These are phyloP conservation scores for Podila epicladia DNA, from an alignment of 192 early-diverging fungal genomes.

Conservation along the genomic window DNA sequence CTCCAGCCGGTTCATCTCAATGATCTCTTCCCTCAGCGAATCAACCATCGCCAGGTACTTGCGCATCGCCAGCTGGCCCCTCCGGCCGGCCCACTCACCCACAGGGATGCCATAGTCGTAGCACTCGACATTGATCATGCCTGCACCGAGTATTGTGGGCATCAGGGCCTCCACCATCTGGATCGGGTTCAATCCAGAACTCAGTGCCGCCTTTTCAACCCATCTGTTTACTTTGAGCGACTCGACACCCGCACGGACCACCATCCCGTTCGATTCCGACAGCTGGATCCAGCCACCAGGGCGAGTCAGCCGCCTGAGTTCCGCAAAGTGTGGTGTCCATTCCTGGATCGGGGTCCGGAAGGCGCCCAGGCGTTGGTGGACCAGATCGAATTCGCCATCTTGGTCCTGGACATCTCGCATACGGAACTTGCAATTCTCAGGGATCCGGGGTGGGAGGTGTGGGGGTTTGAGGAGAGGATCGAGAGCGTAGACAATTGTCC, in stretches of 20 bases:
- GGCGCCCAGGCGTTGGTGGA: slow-evolving; percentile 41
- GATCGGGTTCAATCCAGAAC: slow-evolving; percentile 39
- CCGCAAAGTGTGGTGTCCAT: slow-evolving; percentile 52
- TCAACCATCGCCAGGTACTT: slow-evolving; percentile 46
- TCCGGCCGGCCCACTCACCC: slow-evolving; percentile 37
- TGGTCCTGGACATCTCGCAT: slow-evolving; percentile 41
- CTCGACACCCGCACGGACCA: slow-evolving; percentile 35
- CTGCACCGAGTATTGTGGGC: slow-evolving; percentile 45
- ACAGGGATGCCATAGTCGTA: slow-evolving; percentile 48
- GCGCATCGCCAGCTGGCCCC: slow-evolving; percentile 43
- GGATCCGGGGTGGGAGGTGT: slow-evolving; percentile 25
- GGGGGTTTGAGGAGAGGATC: slow-evolving; percentile 22
- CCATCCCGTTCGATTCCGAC: slow-evolving; percentile 35
- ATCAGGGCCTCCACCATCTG: slow-evolving; percentile 46
- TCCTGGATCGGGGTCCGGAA: slow-evolving; percentile 43
- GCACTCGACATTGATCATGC: slow-evolving; percentile 49
- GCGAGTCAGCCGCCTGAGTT: slow-evolving; percentile 22
- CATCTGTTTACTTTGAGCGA: slow-evolving; percentile 39
- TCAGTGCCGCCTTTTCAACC: slow-evolving; percentile 45
- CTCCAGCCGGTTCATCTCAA: slow-evolving; percentile 45
- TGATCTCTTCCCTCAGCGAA: slow-evolving; percentile 36
- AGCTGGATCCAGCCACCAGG: slow-evolving; percentile 51
- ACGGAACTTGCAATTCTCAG: slow-evolving; percentile 48
- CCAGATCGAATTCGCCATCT: slow-evolving; percentile 48
- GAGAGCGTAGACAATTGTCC: slow-evolving; percentile 44